These are phyloP conservation scores for Sambucus nigra DNA, from an alignment of 129 eudicot species.

Conservation along the genomic window DNA sequence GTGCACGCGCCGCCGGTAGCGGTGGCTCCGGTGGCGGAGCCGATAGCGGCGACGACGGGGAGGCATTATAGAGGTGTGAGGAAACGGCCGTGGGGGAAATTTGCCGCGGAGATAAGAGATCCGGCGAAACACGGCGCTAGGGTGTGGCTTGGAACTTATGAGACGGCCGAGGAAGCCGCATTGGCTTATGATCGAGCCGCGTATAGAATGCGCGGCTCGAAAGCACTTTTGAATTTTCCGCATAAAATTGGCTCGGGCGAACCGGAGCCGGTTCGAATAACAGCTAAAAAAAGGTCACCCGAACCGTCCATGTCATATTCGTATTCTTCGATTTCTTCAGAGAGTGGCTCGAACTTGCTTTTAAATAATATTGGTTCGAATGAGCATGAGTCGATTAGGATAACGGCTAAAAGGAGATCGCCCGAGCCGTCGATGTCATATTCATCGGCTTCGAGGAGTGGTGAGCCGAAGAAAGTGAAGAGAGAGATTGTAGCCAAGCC, in stretches of 20 bases:
- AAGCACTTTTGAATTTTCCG: constrained; percentile 72
- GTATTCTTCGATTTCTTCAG: constrained; percentile 36
- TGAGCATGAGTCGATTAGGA: constrained; percentile 77
- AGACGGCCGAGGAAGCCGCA: constrained; percentile 90
- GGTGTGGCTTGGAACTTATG: constrained; percentile 92
- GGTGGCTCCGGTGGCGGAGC: constrained; percentile 15
- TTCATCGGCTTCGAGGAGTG: constrained; percentile 34
- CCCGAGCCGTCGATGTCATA: constrained; percentile 46
- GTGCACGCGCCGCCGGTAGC: constrained; percentile 17
- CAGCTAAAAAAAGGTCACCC: constrained; percentile 60
- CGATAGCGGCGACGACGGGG: constrained; percentile 26
- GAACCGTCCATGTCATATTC: constrained; percentile 44
- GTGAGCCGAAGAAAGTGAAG: constrained; percentile 47
- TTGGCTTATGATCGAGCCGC: constrained; percentile 79
- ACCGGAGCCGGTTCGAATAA: constrained; percentile 75
- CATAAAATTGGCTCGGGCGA: constrained; percentile 52
- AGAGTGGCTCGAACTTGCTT: constrained; percentile 53
- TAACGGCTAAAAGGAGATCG: constrained; percentile 59
- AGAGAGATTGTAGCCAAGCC: constrained; percentile 27
- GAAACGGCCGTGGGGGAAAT: constrained; percentile 86
- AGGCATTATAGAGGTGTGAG: constrained; percentile 72
- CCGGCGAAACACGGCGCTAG: constrained; percentile 85
- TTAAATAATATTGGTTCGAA: constrained; percentile 51
- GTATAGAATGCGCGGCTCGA: constrained; percentile 76
- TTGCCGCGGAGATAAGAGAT: constrained; percentile 85